Conservation (phyloP, 495 filamentous ascomycete genomes). For the Staphylotrichum longicolle region DNA sequence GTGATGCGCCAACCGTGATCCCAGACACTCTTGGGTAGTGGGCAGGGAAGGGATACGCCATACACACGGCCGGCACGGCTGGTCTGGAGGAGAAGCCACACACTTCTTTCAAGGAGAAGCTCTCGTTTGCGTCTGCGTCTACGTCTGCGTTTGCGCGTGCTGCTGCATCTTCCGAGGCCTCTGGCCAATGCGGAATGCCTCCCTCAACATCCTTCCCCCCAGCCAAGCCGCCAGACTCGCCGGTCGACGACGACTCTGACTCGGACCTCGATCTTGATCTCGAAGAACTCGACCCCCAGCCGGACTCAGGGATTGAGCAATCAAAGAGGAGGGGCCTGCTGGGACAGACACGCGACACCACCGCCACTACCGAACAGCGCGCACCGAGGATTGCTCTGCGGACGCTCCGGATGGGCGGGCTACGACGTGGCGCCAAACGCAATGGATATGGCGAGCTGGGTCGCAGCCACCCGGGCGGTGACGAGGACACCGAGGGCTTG, state of each 20-base stretch:
- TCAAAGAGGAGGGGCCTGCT: constrained; percentile 38
- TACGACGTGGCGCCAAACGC: constrained; percentile 49
- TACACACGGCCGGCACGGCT: no score
- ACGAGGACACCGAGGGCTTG: constrained; percentile 56
- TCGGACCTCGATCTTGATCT: constrained; percentile 71
- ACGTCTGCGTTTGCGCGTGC: background rate
- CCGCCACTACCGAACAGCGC: constrained; percentile 36
- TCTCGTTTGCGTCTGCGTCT: background rate
- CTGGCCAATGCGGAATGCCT: constrained; percentile 52
- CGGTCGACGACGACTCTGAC: constrained; percentile 54
- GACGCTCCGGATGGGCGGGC: constrained; percentile 63
- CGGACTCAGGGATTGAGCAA: constrained; percentile 32
- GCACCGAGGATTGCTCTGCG: constrained; percentile 65
- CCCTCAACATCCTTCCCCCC: constrained; percentile 48
- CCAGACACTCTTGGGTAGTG: background rate
- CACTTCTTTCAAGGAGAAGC: no score
- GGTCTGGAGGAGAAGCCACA: no score
- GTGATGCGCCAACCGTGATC: constrained; percentile 11
- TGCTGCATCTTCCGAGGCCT: constrained; percentile 14
- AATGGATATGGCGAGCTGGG: constrained; percentile 61
- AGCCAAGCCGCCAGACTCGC: constrained; percentile 52
- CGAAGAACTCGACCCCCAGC: constrained; percentile 66
- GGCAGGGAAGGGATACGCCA: background rate
- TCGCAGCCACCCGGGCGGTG: constrained; percentile 49
- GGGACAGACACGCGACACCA: constrained; percentile 38